phyloP scores from a whole-genome alignment of 768 basidiomycete genomes.

The Mycena rebaudengoi region DNA sequence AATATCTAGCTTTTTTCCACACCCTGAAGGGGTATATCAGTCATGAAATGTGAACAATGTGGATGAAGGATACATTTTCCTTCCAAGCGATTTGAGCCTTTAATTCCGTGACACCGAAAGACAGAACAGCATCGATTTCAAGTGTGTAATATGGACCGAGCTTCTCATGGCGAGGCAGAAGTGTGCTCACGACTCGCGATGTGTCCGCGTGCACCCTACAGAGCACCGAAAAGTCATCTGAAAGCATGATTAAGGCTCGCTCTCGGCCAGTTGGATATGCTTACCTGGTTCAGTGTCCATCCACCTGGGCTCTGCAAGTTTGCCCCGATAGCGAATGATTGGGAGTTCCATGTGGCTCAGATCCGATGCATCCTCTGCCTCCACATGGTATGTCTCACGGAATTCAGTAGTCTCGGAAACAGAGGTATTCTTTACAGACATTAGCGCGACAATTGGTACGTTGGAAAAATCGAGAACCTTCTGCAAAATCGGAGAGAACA shows the following conservation, averaged over 20 bases:
- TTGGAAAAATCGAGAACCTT: constrained; percentile 23
- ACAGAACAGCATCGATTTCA: constrained; percentile 45
- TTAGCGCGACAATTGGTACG: constrained; percentile 38
- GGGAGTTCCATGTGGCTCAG: constrained; percentile 15
- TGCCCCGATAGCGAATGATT: constrained; percentile 36
- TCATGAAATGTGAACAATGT: neutral
- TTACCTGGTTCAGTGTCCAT: constrained; percentile 34
- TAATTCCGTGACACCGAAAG: constrained; percentile 57
- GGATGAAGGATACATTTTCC: constrained; percentile 47
- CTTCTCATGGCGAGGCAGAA: neutral
- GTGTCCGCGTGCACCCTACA: constrained; percentile 26
- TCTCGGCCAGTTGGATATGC: constrained; percentile 31
- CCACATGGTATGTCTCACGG: constrained; percentile 26
- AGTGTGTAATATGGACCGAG: constrained; percentile 31
- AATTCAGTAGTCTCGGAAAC: constrained; percentile 36
- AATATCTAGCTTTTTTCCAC: constrained; percentile 37
- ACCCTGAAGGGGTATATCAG: constrained; percentile 28
- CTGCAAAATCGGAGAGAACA: constrained; percentile 35
- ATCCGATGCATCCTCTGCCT: neutral
- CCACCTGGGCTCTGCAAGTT: constrained; percentile 30
- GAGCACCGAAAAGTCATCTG: constrained; percentile 19
- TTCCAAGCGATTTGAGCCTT: constrained; percentile 54
- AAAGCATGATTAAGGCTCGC: constrained; percentile 30
- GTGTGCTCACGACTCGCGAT: constrained; percentile 6
- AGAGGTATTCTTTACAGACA: constrained; percentile 45